Percentiles rank a stretch among this genome's conserved stretches.
Conservation (phyloP, 306 rosid genomes). For the Quercus gilva region DNA sequence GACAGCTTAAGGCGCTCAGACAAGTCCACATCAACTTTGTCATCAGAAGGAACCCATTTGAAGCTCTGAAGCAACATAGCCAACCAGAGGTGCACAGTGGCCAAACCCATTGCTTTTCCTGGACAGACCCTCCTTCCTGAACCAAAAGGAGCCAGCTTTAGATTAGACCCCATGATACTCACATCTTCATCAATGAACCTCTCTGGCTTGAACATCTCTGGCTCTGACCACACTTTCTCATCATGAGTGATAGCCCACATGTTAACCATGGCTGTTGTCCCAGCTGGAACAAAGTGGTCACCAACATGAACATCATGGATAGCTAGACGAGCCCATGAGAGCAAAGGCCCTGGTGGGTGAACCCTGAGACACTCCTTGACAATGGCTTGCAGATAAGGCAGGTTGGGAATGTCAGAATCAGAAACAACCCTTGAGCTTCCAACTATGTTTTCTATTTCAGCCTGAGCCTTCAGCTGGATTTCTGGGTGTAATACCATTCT, state of each 20-base stretch:
- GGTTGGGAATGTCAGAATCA: constrained; percentile 29
- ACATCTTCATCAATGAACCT: constrained; percentile 29
- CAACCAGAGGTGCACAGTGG: constrained; percentile 39
- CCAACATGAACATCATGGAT: constrained; percentile 30
- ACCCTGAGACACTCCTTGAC: constrained; percentile 44
- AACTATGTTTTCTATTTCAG: constrained; percentile 28
- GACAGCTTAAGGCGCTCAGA: constrained; percentile 40
- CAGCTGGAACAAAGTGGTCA: constrained; percentile 28
- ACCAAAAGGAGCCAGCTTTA: constrained; percentile 47
- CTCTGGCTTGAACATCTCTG: constrained; percentile 33
- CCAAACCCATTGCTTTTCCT: constrained; percentile 40
- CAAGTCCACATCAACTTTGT: constrained; percentile 14
- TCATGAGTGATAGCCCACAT: constrained; percentile 54
- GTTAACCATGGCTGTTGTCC: constrained; percentile 51
- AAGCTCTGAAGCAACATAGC: constrained; percentile 34
- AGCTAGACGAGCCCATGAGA: constrained; percentile 50
- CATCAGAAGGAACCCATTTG: constrained; percentile 22
- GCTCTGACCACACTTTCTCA: constrained; percentile 31
- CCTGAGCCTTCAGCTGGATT: constrained; percentile 30
- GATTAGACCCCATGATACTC: constrained; percentile 28
- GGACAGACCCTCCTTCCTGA: constrained; percentile 52
- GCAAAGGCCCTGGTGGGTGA: constrained; percentile 51
- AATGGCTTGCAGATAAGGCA: constrained; percentile 38
- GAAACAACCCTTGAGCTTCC: constrained; percentile 8
- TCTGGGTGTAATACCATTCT: constrained; percentile 41